Evolutionary conservation across 148 eudicot species (phyloP), one percentile per base, ranked within the genome.

Genomic region (Arbutus unedo): DNA sequence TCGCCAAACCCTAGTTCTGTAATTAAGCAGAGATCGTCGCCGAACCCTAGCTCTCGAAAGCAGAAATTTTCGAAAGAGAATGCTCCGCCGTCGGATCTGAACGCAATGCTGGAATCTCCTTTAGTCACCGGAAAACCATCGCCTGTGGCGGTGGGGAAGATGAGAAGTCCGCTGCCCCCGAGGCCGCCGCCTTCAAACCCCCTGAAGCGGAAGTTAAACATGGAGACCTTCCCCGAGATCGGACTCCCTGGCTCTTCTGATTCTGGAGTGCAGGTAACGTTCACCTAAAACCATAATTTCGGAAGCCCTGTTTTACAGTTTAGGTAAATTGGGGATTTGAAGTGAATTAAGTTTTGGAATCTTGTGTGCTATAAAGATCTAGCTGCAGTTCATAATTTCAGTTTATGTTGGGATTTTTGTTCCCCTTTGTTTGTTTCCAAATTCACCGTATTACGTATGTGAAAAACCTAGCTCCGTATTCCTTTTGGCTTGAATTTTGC

Each of bases 231-330:
- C 19, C 76, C 82, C 2, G 96, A 91, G 19, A 81, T 50, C 64
- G 86, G 85, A 3, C 82, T 80, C 4, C 70, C 79, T 16, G 85
- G 87, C 47, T 87, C 77, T 54, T 87, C 88, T 45, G 97, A 96
- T 87, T 86, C 98, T 11, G 98, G 93, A 16, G 99, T 96, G 54
- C 87, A 88, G 93, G 98, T 94, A 81, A 45, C 51, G 3, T 47
- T 3, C 8, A 6, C 57, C 49, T 6, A 18, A 60, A 76, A 47
- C 25, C 71, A 38, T 56, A 53, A 15, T 2, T n/a, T 57, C 73
- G n/a, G 18, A 73, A 50, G 77, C 75, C 48, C 76, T 31, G 68
- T 15, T 56, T 82, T 15, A 71, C 41, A 25, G 23, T 55, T 74
- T 83, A 38, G 15, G 19, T 48, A 8, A 49, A 56, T 19, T 21